Evolutionary conservation across 2,329 filamentous ascomycete species (phyloP).

Genomic region (Colletotrichum tabaci): DNA sequence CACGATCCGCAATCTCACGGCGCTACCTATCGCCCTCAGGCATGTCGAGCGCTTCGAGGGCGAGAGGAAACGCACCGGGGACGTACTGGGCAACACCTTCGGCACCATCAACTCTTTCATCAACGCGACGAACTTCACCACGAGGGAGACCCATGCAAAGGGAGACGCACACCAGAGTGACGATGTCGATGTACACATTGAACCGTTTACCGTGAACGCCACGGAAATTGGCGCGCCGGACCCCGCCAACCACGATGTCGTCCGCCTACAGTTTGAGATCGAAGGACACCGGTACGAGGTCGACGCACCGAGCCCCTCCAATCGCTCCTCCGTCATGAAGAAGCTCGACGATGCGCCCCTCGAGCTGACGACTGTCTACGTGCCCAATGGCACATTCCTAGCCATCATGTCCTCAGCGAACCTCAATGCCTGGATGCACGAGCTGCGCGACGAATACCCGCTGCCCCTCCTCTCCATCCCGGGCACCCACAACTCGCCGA

Average conservation of each 20-base stretch:
- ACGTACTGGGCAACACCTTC: slow-evolving; percentile 63
- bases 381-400: slow-evolving; percentile 68
- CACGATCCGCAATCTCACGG: slow-evolving; percentile 86
- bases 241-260: slow-evolving; percentile 71
- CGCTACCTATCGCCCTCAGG: slow-evolving; percentile 80
- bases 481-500: slow-evolving; percentile 95
- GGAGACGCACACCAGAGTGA: slow-evolving; percentile 73
- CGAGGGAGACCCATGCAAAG: slow-evolving; percentile 58
- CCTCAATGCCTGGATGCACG: slow-evolving; percentile 84
- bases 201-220: slow-evolving; percentile 76
- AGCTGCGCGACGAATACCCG: slow-evolving; percentile 79
- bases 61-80: slow-evolving; percentile 57
- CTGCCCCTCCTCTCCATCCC: slow-evolving; percentile 90
- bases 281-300: slow-evolving; percentile 77
- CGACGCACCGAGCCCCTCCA: slow-evolving; percentile 76
- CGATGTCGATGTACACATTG: slow-evolving; percentile 74
- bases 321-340: slow-evolving; percentile 73
- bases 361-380: slow-evolving; percentile 77
- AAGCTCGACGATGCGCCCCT: slow-evolving; percentile 67
- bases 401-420: slow-evolving; percentile 80
- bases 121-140: slow-evolving; percentile 56
- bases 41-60: slow-evolving; percentile 80
- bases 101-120: slow-evolving; percentile 60
- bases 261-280: slow-evolving; percentile 82
- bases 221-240: slow-evolving; percentile 75